phyloP scores from a whole-genome alignment of 495 filamentous ascomycete genomes.

The Lophiostoma macrostomum region DNA sequence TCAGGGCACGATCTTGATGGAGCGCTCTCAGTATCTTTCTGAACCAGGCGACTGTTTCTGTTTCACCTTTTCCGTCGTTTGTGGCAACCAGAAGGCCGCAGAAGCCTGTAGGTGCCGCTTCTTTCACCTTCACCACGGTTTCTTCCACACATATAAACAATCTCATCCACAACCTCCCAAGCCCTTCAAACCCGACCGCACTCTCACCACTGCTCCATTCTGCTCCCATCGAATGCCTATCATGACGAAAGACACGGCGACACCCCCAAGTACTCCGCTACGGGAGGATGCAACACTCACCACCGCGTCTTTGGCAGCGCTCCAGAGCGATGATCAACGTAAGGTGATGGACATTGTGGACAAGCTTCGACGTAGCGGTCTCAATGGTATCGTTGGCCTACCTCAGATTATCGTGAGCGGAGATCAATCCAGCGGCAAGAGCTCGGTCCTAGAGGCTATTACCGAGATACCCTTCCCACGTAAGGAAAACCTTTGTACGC shows the following conservation, averaged over 20 bases:
- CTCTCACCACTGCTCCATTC: no score
- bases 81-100: no score
- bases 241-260: neutral
- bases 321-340: constrained; percentile 35
- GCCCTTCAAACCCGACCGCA: no score
- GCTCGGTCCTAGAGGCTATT: constrained; percentile 71
- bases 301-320: constrained; percentile 33
- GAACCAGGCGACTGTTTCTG: no score
- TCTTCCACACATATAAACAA: no score
- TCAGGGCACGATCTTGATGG: no score
- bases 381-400: constrained; percentile 55
- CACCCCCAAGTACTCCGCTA: neutral
- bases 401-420: constrained; percentile 75
- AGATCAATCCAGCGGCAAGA: constrained; percentile 69
- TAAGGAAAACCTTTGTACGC: constrained; percentile 63
- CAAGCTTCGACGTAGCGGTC: constrained; percentile 52
- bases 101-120: no score
- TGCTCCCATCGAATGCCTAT: neutral
- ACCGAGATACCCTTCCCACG: constrained; percentile 65
- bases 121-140: no score
- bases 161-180: no score
- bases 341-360: constrained; percentile 57
- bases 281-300: constrained; percentile 11
- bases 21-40: no score
- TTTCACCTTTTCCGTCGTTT: no score